A percentile compares a stretch with the other conserved stretches of the same genome.
These are phyloP conservation scores for Myochromella boudieri DNA, from an alignment of 768 basidiomycete genomes.

Conservation along the genomic window DNA sequence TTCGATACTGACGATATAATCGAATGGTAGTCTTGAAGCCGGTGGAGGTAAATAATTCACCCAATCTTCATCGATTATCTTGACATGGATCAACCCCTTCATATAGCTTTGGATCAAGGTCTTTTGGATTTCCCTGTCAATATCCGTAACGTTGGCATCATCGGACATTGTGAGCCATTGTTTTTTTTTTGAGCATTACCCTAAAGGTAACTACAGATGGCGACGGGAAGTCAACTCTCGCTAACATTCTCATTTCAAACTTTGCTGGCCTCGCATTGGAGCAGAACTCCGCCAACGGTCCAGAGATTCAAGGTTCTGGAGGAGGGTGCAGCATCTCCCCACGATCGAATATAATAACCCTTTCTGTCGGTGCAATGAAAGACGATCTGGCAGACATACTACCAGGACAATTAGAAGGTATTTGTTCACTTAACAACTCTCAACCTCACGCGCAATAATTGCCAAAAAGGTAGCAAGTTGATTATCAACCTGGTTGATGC, in stretches of 20 bases:
- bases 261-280: constrained; percentile 96
- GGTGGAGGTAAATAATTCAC: constrained; percentile 10
- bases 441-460: constrained; percentile 64
- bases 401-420: constrained; percentile 88
- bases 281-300: too few relatives aligned
- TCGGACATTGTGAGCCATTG: constrained; percentile 67
- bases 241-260: constrained; percentile 98
- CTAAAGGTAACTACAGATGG: constrained; percentile 97
- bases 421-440: constrained; percentile 56
- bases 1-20: too few relatives aligned
- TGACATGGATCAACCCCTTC: background rate
- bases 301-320: too few relatives aligned
- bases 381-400: constrained; percentile 92
- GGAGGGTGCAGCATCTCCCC: constrained; percentile 98
- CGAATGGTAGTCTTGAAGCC: too few relatives aligned
- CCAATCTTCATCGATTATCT: constrained; percentile 76
- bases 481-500: constrained; percentile 72
- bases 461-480: constrained; percentile 82
- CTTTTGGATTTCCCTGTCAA: constrained; percentile 91
- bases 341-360: constrained; percentile 94
- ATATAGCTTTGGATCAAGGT: constrained; percentile 75
- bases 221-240: constrained; percentile 99
- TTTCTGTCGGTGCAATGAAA: constrained; percentile 99
- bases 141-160: constrained; percentile 94
- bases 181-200: constrained; percentile 31